These are phyloP conservation scores for Exserohilum rostratum DNA, from an alignment of 2,329 filamentous ascomycete species.

Conservation along the genomic window DNA sequence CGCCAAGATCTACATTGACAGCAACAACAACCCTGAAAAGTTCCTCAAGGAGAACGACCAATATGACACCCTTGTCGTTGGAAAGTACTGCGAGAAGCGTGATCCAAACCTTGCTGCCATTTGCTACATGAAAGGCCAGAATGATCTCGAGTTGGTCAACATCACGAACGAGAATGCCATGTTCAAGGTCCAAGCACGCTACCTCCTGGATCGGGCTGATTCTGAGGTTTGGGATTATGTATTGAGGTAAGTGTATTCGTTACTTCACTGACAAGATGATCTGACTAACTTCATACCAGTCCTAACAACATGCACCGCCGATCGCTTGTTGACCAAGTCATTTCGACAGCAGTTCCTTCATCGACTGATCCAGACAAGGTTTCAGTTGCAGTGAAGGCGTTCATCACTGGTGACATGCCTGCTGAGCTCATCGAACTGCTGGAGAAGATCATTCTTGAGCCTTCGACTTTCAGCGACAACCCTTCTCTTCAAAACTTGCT, in stretches of 20 bases:
- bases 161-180: slow-evolving; percentile 99
- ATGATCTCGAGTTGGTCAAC: slow-evolving; percentile 94
- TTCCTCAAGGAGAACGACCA: slow-evolving; percentile 97
- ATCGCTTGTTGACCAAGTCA: slow-evolving; percentile 94
- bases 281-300: slow-evolving; percentile 39
- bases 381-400: slow-evolving; percentile 89
- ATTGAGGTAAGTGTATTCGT: slow-evolving; percentile 58
- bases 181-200: slow-evolving; percentile 97
- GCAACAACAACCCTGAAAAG: slow-evolving; percentile 96
- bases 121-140: slow-evolving; percentile 94
- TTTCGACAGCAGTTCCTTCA: slow-evolving; percentile 83
- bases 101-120: slow-evolving; percentile 96
- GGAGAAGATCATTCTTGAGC: slow-evolving; percentile 99
- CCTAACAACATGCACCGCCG: slow-evolving; percentile 95
- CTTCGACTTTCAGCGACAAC: slow-evolving; percentile 98
- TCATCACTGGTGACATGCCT: slow-evolving; percentile 88
- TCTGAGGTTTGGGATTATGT: slow-evolving; percentile 93
- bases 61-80: slow-evolving; percentile 89
- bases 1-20: slow-evolving; percentile 99
- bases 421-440: slow-evolving; percentile 94
- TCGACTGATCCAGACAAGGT: slow-evolving; percentile 93
- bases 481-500: slow-evolving; percentile 94
- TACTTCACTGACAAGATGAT: neutral
- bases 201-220: slow-evolving; percentile 89
- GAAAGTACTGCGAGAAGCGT: slow-evolving; percentile 98